These are phyloP conservation scores for Sanghuangporus weigelae DNA, from an alignment of 1,284 basidiomycete species.

Conservation along the genomic window DNA sequence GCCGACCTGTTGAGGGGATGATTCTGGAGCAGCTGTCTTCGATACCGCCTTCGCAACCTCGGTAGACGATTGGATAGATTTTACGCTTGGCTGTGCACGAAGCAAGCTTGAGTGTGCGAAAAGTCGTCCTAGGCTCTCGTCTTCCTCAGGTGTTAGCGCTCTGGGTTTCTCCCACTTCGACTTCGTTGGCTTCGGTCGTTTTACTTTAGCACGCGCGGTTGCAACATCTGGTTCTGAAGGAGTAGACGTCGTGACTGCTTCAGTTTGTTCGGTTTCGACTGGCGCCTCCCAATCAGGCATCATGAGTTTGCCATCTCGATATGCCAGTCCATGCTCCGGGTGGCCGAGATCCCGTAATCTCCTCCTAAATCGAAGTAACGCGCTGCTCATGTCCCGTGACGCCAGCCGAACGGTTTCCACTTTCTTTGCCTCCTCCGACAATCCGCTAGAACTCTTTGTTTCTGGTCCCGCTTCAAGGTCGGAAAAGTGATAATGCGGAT, in stretches of 20 bases:
- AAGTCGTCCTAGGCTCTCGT: neutral
- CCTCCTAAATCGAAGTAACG: neutral
- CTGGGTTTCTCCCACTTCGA: neutral
- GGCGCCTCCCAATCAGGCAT: neutral
- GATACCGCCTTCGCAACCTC: neutral
- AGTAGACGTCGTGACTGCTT: neutral
- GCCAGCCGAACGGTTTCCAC: neutral
- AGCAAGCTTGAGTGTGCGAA: neutral
- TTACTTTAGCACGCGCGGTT: neutral
- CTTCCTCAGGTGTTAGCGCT: neutral
- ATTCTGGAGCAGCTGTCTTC: neutral
- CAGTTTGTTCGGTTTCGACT: neutral
- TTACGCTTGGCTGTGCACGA: neutral
- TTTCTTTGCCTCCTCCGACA: neutral
- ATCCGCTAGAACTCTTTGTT: neutral
- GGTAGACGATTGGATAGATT: neutral
- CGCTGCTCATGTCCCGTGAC: neutral
- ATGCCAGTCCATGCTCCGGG: neutral
- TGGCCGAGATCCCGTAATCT: neutral
- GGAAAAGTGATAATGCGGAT: slow-evolving; percentile 5
- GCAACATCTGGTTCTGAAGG: neutral
- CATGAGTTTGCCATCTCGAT: neutral
- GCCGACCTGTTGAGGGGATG: neutral
- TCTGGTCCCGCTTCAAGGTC: neutral
- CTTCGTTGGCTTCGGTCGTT: neutral